Evolutionary conservation across 257 asterid genomes (phyloP).

Genomic region (Prunella vulgaris): DNA sequence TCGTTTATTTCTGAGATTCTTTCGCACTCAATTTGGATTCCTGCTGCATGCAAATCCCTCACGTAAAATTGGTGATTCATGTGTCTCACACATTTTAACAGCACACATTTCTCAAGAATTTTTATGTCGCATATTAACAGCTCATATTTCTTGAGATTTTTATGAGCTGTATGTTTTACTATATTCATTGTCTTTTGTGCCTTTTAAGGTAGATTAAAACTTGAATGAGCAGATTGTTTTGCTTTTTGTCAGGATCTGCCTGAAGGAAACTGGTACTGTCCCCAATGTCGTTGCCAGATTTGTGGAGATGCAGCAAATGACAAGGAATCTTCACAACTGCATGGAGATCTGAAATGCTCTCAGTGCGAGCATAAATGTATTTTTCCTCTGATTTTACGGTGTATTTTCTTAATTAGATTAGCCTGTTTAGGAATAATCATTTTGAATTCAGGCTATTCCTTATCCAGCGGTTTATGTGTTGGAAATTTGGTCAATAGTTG

Average conservation of each 20-base stretch:
- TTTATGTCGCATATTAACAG: not conserved
- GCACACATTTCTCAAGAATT: slow-evolving; percentile 1
- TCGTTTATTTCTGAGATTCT: not conserved
- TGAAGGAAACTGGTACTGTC: slow-evolving; percentile 97
- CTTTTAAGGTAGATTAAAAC: not conserved
- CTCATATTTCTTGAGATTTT: not conserved
- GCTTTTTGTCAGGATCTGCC: slow-evolving; percentile 70
- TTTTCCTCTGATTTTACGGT: slow-evolving; percentile 18
- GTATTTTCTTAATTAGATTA: slow-evolving; percentile 5
- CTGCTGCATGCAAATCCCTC: slow-evolving; percentile 7
- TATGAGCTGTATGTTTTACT: slow-evolving; percentile 4
- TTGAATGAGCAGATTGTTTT: slow-evolving; percentile 19
- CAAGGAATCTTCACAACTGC: slow-evolving; percentile 44
- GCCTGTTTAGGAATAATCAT: slow-evolving; percentile 7
- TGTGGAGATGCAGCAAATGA: slow-evolving; percentile 65
- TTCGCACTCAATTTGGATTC: not conserved
- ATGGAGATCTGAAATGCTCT: slow-evolving; percentile 55
- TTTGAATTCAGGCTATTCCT: slow-evolving; percentile 6
- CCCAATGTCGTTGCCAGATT: slow-evolving; percentile 87
- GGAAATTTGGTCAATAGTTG: slow-evolving; percentile 12
- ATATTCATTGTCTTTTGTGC: slow-evolving; percentile 8
- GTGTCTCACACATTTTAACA: not conserved
- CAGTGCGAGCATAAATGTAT: slow-evolving; percentile 89
- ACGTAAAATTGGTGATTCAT: not conserved
- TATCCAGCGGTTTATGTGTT: slow-evolving; percentile 8